phyloP scores from a whole-genome alignment of 345 rosid species.

The Isatis tinctoria region DNA sequence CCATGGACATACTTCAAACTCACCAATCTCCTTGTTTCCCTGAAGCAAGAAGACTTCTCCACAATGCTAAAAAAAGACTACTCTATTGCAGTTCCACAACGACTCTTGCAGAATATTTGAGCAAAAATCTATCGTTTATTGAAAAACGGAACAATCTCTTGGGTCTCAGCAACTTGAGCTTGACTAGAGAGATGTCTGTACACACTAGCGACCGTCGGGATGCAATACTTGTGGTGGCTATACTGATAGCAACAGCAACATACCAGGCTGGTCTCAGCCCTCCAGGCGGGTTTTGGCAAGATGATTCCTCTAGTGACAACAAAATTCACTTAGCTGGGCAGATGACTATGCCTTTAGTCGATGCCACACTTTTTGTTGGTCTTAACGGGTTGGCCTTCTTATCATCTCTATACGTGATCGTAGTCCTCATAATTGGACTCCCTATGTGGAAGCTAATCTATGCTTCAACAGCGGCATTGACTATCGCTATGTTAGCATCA shows the following conservation, averaged over 20 bases:
- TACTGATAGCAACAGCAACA: conserved; percentile 35
- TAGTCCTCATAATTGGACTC: conserved; percentile 12
- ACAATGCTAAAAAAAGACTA: not conserved
- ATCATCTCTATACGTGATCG: not conserved
- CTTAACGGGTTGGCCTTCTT: not conserved
- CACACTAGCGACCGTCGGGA: not conserved
- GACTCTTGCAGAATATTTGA: not conserved
- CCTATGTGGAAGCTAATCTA: not conserved
- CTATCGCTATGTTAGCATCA: not conserved
- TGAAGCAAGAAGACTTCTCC: not conserved
- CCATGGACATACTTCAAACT: conserved; percentile 21
- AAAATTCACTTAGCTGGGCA: not conserved
- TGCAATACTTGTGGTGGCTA: conserved; percentile 29
- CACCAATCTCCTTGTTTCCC: not conserved
- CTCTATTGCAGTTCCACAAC: not conserved
- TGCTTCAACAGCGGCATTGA: not conserved
- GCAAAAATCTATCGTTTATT: not conserved
- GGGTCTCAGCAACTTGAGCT: not conserved
- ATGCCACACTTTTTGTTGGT: not conserved
- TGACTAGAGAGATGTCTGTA: not conserved
- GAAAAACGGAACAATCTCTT: not conserved
- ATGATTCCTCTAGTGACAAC: no score
- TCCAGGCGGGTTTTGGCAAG: conserved; percentile 27
- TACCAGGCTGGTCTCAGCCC: conserved; percentile 34
- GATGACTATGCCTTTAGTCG: not conserved